A percentile compares a stretch with the other conserved stretches of the same genome.
Conservation (phyloP, 1,284 basidiomycete genomes). For the Cutaneotrichosporon sp. region DNA sequence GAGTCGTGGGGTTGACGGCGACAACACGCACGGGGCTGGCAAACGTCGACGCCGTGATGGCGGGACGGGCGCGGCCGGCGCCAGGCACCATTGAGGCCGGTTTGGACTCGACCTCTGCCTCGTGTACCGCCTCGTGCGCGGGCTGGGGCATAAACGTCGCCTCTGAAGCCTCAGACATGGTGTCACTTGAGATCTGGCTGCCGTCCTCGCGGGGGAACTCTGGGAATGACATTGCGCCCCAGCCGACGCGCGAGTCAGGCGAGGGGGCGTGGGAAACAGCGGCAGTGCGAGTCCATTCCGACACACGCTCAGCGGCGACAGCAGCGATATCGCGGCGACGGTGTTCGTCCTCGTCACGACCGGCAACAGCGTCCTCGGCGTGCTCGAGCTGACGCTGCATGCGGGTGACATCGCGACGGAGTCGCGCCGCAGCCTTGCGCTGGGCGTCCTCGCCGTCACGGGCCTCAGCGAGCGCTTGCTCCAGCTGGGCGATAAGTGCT, state of each 20-base stretch:
- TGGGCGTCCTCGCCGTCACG: conserved; percentile 35
- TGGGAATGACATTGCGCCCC: conserved; percentile 28
- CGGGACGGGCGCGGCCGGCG: background rate
- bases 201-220: conserved; percentile 17
- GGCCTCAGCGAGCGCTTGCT: conserved; percentile 36
- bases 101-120: background rate
- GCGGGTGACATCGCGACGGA: conserved; percentile 32
- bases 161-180: too few relatives aligned
- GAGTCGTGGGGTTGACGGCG: background rate
- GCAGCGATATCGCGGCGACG: too few relatives aligned
- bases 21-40: background rate
- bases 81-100: background rate
- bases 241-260: conserved; percentile 14
- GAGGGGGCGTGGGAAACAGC: too few relatives aligned
- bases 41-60: background rate
- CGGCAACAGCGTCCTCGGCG: conserved; percentile 20
- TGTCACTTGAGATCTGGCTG: background rate
- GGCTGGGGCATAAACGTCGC: too few relatives aligned
- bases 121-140: too few relatives aligned
- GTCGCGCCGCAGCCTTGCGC: conserved; percentile 31
- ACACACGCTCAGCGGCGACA: too few relatives aligned
- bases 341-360: conserved; percentile 2
- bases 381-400: conserved; percentile 31
- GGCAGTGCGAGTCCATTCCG: too few relatives aligned
- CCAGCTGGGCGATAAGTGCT: conserved; percentile 28